Conservation (phyloP, 73 alveolate genomes). For the Tetrahymena malaccensis region DNA sequence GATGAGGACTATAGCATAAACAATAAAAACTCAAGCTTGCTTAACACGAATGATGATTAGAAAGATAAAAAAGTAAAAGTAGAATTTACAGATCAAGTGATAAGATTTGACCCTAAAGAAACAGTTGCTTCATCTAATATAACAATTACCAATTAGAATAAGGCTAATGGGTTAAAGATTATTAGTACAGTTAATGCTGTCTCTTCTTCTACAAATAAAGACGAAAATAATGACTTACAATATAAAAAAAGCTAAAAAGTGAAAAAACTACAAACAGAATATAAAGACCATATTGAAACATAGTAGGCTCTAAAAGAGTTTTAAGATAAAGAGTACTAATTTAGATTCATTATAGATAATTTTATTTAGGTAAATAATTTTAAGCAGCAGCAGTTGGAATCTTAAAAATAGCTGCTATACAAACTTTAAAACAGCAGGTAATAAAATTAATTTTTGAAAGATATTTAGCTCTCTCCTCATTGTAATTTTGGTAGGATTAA, state of each 20-base stretch:
- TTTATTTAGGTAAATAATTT: not conserved
- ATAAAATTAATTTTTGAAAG: not conserved
- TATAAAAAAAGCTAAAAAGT: not conserved
- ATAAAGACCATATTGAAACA: not conserved
- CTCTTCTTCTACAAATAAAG: not conserved
- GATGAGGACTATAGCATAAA: not conserved
- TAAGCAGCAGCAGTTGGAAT: not conserved
- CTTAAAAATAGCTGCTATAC: not conserved
- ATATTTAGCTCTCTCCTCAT: not conserved
- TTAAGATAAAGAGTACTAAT: not conserved
- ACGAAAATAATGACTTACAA: not conserved
- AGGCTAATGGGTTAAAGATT: not conserved
- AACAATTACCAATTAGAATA: not conserved
- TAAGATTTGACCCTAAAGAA: not conserved
- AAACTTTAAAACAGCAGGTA: not conserved
- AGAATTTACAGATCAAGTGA: not conserved
- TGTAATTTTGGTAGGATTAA: not conserved
- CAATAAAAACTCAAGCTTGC: not conserved
- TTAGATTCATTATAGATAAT: not conserved
- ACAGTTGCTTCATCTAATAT: not conserved
- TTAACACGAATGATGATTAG: not conserved
- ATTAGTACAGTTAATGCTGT: not conserved
- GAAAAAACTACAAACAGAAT: not conserved
- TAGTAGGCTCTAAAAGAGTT: not conserved
- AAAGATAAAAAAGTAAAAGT: not conserved